Base-by-base conservation (phyloP, 805 yeast species). In the Geotrichum ghanense region DNA sequence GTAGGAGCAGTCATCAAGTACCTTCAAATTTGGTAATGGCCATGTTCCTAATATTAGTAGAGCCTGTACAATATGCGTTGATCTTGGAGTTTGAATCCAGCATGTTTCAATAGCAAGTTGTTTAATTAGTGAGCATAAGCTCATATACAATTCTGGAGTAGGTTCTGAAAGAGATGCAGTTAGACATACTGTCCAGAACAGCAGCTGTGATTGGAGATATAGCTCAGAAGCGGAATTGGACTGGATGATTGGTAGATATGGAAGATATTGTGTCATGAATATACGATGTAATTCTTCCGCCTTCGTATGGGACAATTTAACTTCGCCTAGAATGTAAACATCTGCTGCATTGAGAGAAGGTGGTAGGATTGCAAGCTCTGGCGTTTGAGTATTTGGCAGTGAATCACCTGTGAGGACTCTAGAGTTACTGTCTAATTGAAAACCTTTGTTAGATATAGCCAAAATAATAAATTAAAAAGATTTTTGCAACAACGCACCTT, bases 21-120 rank as follows among this genome's bases (percentile, higher is more conserved):
- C 90, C 58, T 88, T 89, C 58, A 84, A 89, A 57, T 88, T 88
- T 0, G 97, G 97, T 41, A 89, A 63, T 0, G 96, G 96, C 97
- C 97, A 89, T 14, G 79, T 78, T 23, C 89, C 78, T 23, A 89
- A 68, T n/a, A 89, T 81, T 22, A 89, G 66, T 35, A 89, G 68
- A 0, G 96, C 95, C 59, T 89, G 97, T 5, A 89, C 86, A 35
- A 89, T 89, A 61, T 89, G 95, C 0, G 96, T 85, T 2, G 95
- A 84, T 58, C 97, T 73, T 2, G 97, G 96, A 0, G 97, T 89
- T 48, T 89, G 70, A 43, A 88, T 78, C 94, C 95, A 86, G 64
- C 95, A 87, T 0, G 94, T 85, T 57, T 85, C 95, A 45, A 86
- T 86, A 0, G 95, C 95, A 53, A 88, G 67, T 57, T 85, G 92